Conservation (phyloP, 202 grass and related monocot genomes). For the Tripidium arundinaceum region DNA sequence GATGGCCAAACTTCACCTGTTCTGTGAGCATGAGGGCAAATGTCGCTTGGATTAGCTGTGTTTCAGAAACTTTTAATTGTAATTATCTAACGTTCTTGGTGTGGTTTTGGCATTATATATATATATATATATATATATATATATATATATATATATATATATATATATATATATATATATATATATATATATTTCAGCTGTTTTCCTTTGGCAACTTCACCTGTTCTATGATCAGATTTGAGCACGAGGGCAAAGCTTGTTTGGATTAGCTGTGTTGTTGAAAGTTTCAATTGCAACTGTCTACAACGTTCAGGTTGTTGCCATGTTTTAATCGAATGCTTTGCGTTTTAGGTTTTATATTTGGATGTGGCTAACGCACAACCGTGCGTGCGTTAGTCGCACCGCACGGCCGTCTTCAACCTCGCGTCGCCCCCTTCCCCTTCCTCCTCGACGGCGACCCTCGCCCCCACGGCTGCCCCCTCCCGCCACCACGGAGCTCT, state of each 20-base stretch:
- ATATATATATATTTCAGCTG: background rate
- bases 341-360: background rate
- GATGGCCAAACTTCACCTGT: background rate
- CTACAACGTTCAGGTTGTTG: background rate
- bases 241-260: background rate
- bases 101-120: too few relatives aligned
- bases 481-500: too few relatives aligned
- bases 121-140: too few relatives aligned
- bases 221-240: background rate
- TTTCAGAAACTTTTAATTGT: background rate
- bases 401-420: too few relatives aligned
- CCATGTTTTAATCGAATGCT: background rate
- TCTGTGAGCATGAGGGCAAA: background rate
- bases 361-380: too few relatives aligned
- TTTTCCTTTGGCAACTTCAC: background rate
- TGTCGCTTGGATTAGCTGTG: background rate
- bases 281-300: background rate
- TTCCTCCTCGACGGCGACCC: too few relatives aligned
- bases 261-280: background rate
- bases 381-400: too few relatives aligned
- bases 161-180: too few relatives aligned
- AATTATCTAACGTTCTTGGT: background rate
- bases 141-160: too few relatives aligned
- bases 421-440: too few relatives aligned
- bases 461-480: too few relatives aligned